Evolutionary conservation across 495 filamentous ascomycete species (phyloP), one percentile per base, ranked within the genome.

Genomic region (Rhizodiscina lignyota): DNA sequence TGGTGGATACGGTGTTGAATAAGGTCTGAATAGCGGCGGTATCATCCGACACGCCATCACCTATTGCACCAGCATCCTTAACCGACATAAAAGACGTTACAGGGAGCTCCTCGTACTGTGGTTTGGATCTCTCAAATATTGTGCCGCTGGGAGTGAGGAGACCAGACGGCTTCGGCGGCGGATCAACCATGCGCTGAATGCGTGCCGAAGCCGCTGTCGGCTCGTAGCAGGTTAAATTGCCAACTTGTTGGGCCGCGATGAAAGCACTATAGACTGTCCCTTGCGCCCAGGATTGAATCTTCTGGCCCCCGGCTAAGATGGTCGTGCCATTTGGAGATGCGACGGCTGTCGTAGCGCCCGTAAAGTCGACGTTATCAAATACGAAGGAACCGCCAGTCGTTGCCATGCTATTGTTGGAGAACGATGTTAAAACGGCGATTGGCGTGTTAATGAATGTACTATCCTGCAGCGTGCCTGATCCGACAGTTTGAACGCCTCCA

Each of bases 361-460:
- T 59, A 50, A 93, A 77, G 45, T 83, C 78, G 21, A 91, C 80
- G 41, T 96, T 94, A 50, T 94, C 83, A 12, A 96, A 53, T 30
- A 94, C 61, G 17, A 92, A 62, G 5, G 77, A 83, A 36, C 77
- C 81, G 48, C 79, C 85, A 39, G 79, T 75, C 27, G 66, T 50
- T 11, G 75, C 66, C 21, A 60, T 67, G n/a, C 67, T 57, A 41
- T 67, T 61, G 4, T 43, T 52, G 23, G 24, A 39, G 63, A 76
- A 86, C 5, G 72, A 70, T 37, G 83, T 92, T 34, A 70, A 64
- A 38, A 93, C 66, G 47, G 77, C 84, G 33, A 75, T 67, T 2
- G 66, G 67, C 12, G 77, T 83, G 52, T 80, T 77, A 35, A 63
- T 73, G 47, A 94, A 72, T 13, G 56, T 70, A 55, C 74, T 82